phyloP scores from a whole-genome alignment of 106 monocot genomes.

The Dioscorea zingiberensis region DNA sequence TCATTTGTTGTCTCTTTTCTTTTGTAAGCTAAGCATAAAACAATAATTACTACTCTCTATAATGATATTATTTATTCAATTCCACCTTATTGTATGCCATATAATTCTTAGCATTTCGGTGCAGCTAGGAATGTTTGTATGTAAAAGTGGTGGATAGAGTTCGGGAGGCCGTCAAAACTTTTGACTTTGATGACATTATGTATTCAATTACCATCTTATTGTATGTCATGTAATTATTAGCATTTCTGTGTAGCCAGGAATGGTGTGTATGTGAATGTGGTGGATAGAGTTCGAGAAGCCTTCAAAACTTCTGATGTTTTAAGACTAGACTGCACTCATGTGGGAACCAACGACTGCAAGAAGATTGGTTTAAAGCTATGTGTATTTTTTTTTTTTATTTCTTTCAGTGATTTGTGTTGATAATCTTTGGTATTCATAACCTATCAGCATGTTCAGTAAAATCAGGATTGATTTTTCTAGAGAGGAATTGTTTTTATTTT shows the following conservation, averaged over 20 bases:
- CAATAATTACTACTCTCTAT: conserved; percentile 49
- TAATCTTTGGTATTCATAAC: no score
- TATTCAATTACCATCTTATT: not conserved
- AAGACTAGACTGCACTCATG: conserved; percentile 62
- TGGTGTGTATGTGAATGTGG: conserved; percentile 82
- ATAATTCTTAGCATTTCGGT: not conserved
- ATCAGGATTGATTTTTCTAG: no score
- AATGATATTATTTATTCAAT: no score
- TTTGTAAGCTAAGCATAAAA: no score
- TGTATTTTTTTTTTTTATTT: conserved; percentile 27
- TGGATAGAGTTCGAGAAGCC: conserved; percentile 58
- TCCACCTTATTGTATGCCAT: not conserved
- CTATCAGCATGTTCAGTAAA: no score
- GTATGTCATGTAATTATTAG: not conserved
- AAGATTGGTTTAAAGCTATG: conserved; percentile 88
- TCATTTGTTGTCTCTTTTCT: no score
- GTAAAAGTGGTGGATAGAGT: conserved; percentile 69
- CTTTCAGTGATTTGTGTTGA: no score
- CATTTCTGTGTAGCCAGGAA: conserved; percentile 62
- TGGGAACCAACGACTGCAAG: conserved; percentile 70
- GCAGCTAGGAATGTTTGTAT: conserved; percentile 85
- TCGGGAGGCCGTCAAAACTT: conserved; percentile 54
- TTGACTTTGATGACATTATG: conserved; percentile 25
- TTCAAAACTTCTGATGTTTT: conserved; percentile 70
- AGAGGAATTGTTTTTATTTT: no score